A percentile compares a stretch with the other conserved stretches of the same genome.
Conservation (phyloP, 495 filamentous ascomycete genomes). For the Podospora bellae-mahoneyi region DNA sequence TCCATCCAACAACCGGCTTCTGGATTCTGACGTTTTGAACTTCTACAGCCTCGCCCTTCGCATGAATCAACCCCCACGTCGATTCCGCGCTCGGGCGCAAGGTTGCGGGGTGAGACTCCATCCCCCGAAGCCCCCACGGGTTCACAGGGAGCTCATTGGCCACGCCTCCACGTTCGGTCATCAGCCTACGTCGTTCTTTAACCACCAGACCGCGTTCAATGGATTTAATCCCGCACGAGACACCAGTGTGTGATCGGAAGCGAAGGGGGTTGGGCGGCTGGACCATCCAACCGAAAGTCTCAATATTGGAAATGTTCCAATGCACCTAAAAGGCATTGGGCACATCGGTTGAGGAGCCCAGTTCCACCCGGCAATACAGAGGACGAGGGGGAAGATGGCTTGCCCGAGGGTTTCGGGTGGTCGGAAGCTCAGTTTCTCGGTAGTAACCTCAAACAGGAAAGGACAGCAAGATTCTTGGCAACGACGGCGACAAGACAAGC, state of each 20-base stretch:
- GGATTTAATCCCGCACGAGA: not conserved
- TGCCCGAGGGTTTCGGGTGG: slow-evolving; percentile 5
- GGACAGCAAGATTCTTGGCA: not conserved
- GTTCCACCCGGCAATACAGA: not conserved
- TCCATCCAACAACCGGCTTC: not conserved
- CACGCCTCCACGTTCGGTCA: not conserved
- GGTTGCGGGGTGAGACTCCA: not conserved
- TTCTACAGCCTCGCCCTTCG: not conserved
- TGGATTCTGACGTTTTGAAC: not conserved
- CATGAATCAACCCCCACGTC: not conserved
- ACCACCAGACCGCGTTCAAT: not conserved
- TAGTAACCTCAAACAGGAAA: not conserved
- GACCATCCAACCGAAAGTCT: not conserved
- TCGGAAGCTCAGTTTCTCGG: slow-evolving; percentile 10
- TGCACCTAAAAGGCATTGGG: not conserved
- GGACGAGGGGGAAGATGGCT: not conserved
- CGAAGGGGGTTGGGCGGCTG: not conserved
- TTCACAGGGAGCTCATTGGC: not conserved
- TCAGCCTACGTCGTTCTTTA: not conserved
- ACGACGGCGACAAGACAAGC: slow-evolving; percentile 1
- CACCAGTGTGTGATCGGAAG: not conserved
- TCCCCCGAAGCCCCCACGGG: not conserved
- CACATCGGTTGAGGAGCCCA: no score
- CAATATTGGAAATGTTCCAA: not conserved
- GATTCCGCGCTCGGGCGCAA: not conserved